Conservation (phyloP, 306 rosid genomes). For the Vigna hirtella region DNA sequence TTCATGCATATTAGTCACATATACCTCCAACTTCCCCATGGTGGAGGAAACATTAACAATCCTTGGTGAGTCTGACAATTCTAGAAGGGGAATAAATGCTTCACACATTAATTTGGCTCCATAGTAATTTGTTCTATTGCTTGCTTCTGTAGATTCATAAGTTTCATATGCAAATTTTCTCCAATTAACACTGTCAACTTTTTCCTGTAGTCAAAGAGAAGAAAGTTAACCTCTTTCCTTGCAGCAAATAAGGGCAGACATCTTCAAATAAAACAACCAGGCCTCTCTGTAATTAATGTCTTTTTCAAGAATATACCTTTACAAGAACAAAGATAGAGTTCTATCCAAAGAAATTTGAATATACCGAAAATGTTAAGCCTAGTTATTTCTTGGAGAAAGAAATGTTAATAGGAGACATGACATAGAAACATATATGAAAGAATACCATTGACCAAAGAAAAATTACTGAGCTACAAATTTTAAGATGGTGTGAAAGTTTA, state of each 20-base stretch:
- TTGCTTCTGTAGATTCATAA: conserved; percentile 48
- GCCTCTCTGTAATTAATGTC: not conserved
- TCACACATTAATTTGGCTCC: conserved; percentile 56
- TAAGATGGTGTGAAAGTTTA: not conserved
- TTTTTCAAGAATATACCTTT: not conserved
- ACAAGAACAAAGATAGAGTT: not conserved
- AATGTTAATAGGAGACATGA: not conserved
- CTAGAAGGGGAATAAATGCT: conserved; percentile 56
- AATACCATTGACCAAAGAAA: conserved; percentile 7
- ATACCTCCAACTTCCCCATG: conserved; percentile 46
- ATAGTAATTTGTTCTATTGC: conserved; percentile 52
- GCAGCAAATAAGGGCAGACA: not conserved
- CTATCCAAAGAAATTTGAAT: not conserved
- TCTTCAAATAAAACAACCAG: conserved; percentile 27
- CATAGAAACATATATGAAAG: not conserved
- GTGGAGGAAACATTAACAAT: conserved; percentile 58
- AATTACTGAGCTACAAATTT: not conserved
- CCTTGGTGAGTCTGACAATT: conserved; percentile 58
- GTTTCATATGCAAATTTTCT: not conserved
- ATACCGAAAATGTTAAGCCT: not conserved
- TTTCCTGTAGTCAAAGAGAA: conserved; percentile 22
- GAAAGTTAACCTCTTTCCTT: conserved; percentile 10
- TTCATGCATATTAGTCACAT: not conserved
- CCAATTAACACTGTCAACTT: not conserved
- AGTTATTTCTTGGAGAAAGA: not conserved